These are phyloP conservation scores for Aspergillus versicolor DNA, from an alignment of 2,329 filamentous ascomycete species.

Conservation along the genomic window DNA sequence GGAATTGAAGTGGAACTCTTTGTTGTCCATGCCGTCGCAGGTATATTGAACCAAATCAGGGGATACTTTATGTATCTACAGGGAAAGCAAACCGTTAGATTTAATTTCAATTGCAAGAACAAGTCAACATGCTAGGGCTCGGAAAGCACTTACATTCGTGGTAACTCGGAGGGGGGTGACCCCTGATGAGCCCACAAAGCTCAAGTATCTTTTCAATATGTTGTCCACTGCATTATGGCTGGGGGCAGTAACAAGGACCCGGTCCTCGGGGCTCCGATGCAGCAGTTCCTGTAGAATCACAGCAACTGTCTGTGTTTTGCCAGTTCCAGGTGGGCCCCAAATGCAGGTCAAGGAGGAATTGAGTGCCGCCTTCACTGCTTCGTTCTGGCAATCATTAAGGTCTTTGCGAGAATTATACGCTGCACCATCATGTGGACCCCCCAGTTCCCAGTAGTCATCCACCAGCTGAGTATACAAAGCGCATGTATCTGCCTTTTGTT, in stretches of 20 bases:
- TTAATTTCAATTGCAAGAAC: not conserved
- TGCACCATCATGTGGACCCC: not conserved
- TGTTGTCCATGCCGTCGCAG: not conserved
- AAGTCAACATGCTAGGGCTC: not conserved
- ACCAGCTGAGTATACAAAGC: not conserved
- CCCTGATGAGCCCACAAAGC: not conserved
- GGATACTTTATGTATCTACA: not conserved
- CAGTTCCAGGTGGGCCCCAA: not conserved
- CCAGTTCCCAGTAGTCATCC: not conserved
- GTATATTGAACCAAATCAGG: not conserved
- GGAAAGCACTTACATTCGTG: not conserved
- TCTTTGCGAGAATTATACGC: not conserved
- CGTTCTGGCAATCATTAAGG: not conserved
- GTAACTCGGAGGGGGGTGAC: not conserved
- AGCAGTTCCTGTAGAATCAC: not conserved
- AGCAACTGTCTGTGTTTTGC: slow-evolving; percentile 2
- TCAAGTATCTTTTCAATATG: not conserved
- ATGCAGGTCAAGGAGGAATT: not conserved
- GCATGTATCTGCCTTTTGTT: not conserved
- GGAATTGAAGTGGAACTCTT: not conserved
- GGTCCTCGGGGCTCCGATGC: not conserved
- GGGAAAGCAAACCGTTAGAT: not conserved
- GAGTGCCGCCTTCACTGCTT: not conserved
- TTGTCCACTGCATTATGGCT: not conserved
- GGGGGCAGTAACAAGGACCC: not conserved